phyloP scores from a whole-genome alignment of 306 rosid genomes.

The Clitoria ternatea region DNA sequence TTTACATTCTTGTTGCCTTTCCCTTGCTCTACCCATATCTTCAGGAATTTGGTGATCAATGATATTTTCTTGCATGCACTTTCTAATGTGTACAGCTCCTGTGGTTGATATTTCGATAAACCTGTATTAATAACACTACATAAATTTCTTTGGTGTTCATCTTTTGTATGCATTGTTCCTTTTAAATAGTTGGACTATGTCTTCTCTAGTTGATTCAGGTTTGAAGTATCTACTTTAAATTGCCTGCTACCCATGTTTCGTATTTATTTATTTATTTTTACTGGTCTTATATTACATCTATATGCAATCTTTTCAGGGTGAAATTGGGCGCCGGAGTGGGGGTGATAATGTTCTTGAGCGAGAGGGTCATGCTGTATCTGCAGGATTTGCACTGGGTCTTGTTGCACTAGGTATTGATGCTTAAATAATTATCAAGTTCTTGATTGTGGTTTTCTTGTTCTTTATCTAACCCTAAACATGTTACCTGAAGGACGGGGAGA shows the following conservation, averaged over 20 bases:
- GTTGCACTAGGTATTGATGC: conserved; percentile 73
- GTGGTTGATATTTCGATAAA: neutral
- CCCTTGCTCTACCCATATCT: no score
- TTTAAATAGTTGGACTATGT: neutral
- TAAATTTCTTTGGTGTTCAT: conserved; percentile 23
- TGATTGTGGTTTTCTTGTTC: conserved; percentile 22
- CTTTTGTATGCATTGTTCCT: neutral
- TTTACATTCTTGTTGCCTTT: neutral
- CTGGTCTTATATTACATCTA: neutral
- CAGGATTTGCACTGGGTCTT: conserved; percentile 95
- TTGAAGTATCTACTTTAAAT: conserved; percentile 15
- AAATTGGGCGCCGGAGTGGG: conserved; percentile 90
- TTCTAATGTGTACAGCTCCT: neutral
- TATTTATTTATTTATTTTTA: conserved; percentile 16
- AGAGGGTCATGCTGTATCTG: conserved; percentile 98
- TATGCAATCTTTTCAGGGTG: conserved; percentile 51
- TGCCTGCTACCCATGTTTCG: conserved; percentile 10
- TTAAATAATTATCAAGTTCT: conserved; percentile 10
- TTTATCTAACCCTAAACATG: conserved; percentile 32
- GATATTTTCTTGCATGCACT: conserved; percentile 14
- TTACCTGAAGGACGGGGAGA: conserved; percentile 82
- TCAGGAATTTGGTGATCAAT: neutral
- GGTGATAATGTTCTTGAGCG: conserved; percentile 98
- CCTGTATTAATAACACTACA: neutral
- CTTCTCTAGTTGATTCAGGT: conserved; percentile 14